Evolutionary conservation across 2,329 filamentous ascomycete genomes (phyloP).

Genomic region (Cladophialophora chaetospira): DNA sequence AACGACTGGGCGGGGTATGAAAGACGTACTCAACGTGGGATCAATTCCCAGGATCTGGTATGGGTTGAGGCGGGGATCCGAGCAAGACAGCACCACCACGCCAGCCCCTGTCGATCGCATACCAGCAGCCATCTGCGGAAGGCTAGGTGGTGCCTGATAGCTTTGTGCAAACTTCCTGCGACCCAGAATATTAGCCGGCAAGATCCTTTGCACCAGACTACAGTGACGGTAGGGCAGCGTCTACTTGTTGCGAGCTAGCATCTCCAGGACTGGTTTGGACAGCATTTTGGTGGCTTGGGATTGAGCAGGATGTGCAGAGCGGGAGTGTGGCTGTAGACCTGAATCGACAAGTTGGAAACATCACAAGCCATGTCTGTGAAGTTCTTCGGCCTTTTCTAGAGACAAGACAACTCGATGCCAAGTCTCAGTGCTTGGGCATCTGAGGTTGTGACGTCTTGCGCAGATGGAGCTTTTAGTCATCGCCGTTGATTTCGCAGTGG

Average conservation of each 20-base stretch:
- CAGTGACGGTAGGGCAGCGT: background rate
- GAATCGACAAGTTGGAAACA: background rate
- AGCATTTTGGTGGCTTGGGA: background rate
- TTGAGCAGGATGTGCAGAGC: background rate
- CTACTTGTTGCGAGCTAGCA: slow-evolving; percentile 16
- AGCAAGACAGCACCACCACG: slow-evolving; percentile 18
- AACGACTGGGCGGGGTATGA: too few species aligned
- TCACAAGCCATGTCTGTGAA: background rate
- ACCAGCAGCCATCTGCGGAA: slow-evolving; percentile 4
- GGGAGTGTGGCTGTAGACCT: background rate
- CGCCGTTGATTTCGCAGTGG: background rate
- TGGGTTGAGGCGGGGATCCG: slow-evolving; percentile 14
- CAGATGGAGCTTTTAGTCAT: background rate
- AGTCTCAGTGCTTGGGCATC: background rate
- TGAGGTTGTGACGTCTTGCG: background rate
- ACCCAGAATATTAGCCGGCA: background rate
- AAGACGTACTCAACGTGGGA: slow-evolving; percentile 9
- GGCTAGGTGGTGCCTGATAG: slow-evolving; percentile 15
- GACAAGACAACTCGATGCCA: background rate
- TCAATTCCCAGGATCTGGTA: slow-evolving; percentile 17
- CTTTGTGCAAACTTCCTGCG: slow-evolving; percentile 7
- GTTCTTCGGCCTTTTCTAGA: background rate
- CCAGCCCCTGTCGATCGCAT: slow-evolving; percentile 7
- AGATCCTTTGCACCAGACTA: background rate
- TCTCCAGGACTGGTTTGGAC: slow-evolving; percentile 11